Conservation (phyloP, 2,329 filamentous ascomycete species). For the Westerdykella sp. region DNA sequence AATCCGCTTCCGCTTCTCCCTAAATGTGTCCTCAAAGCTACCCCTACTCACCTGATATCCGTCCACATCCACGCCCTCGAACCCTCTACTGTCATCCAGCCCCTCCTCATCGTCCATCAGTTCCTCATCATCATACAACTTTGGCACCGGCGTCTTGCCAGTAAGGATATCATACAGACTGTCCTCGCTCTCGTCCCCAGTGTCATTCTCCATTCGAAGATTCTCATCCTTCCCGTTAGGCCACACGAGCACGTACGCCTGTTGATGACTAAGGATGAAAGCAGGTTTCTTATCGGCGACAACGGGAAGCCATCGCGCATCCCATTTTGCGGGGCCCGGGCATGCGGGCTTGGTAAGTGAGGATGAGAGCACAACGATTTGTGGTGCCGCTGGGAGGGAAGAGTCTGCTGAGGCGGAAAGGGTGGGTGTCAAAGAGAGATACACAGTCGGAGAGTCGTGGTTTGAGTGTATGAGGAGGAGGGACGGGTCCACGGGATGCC, state of each 20-base stretch:
- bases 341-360: constrained; percentile 21
- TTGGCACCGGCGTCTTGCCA: constrained; percentile 40
- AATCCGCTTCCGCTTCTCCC: constrained; percentile 24
- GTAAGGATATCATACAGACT: constrained; percentile 45
- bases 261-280: constrained; percentile 33
- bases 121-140: constrained; percentile 14
- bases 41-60: constrained; percentile 20
- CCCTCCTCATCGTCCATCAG: constrained; percentile 11
- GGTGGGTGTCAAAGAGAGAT: constrained; percentile 32
- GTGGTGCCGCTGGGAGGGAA: constrained; percentile 11
- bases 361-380: constrained; percentile 18
- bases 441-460: constrained; percentile 36
- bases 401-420: constrained; percentile 11
- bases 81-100: constrained; percentile 14
- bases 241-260: constrained; percentile 37
- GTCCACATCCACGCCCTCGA: constrained; percentile 27
- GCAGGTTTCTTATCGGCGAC: constrained; percentile 26
- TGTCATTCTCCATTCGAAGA: constrained; percentile 22
- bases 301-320: constrained; percentile 23
- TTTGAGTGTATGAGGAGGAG: constrained; percentile 41
- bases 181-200: constrained; percentile 41
- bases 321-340: constrained; percentile 16
- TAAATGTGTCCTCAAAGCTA: constrained; percentile 43
- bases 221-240: constrained; percentile 38
- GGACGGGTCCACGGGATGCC: constrained; percentile 37